Conservation (phyloP, 208 protist species). For the Wallacemonas sp. region DNA sequence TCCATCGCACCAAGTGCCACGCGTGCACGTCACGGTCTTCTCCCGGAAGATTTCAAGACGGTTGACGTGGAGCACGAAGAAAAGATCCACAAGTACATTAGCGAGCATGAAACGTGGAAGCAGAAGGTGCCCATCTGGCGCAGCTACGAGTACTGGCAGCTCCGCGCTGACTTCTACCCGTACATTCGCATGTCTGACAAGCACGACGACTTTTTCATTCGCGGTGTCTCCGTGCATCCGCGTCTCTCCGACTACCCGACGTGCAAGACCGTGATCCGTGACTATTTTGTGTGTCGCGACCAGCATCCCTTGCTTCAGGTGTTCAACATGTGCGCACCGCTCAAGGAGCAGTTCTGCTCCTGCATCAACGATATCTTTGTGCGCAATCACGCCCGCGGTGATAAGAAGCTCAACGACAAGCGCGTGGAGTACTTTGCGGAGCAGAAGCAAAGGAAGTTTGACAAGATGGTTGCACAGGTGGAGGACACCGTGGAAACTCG, state of each 20-base stretch:
- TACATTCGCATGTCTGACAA: conserved; percentile 71
- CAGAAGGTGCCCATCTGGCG: conserved; percentile 57
- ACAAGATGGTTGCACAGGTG: conserved; percentile 61
- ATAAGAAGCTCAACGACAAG: conserved; percentile 78
- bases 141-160: conserved; percentile 78
- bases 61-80: conserved; percentile 61
- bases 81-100: conserved; percentile 65
- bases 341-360: conserved; percentile 85
- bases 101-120: conserved; percentile 59
- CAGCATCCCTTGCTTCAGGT: conserved; percentile 66
- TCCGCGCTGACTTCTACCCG: conserved; percentile 78
- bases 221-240: conserved; percentile 75
- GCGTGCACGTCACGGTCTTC: conserved; percentile 60
- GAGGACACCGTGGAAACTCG: conserved; percentile 64
- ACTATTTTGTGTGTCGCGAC: conserved; percentile 86
- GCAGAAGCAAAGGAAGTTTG: conserved; percentile 59
- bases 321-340: conserved; percentile 78
- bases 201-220: conserved; percentile 82
- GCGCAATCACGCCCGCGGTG: conserved; percentile 75
- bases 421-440: conserved; percentile 65
- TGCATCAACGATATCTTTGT: conserved; percentile 89
- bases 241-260: conserved; percentile 85
- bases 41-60: conserved; percentile 59
- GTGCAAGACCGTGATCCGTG: conserved; percentile 79
- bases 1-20: conserved; percentile 35